phyloP scores from a whole-genome alignment of 768 basidiomycete species.

The Phlebiopsis gigantea region DNA sequence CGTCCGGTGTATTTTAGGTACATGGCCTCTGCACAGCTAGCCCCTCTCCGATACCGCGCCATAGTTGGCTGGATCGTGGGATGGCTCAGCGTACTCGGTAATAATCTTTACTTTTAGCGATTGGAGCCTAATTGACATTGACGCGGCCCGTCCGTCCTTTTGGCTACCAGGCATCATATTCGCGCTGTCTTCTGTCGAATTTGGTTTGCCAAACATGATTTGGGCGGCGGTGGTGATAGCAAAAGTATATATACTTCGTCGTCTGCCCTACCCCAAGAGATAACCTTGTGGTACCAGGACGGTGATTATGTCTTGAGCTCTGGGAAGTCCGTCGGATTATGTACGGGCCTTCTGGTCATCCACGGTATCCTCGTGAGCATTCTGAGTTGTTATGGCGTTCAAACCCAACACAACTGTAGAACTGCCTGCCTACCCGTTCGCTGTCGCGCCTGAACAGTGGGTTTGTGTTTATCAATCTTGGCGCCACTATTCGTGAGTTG shows the following conservation, averaged over 20 bases:
- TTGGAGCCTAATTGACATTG: no score
- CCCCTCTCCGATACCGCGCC: slow-evolving; percentile 59
- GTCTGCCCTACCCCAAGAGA: no score
- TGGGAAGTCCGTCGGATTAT: slow-evolving; percentile 78
- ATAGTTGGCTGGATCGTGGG: slow-evolving; percentile 76
- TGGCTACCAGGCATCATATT: slow-evolving; percentile 70
- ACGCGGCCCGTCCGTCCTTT: not conserved
- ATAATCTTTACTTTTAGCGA: slow-evolving; percentile 8
- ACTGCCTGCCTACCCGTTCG: slow-evolving; percentile 69
- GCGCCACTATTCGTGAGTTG: slow-evolving; percentile 48
- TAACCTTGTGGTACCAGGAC: not conserved
- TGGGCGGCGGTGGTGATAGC: slow-evolving; percentile 68
- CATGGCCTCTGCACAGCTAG: slow-evolving; percentile 72
- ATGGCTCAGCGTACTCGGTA: slow-evolving; percentile 78
- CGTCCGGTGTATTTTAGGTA: slow-evolving; percentile 43
- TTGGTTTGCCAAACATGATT: slow-evolving; percentile 75
- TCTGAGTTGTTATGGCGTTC: not conserved
- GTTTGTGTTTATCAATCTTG: slow-evolving; percentile 87
- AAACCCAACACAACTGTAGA: slow-evolving; percentile 29
- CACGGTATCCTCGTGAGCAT: slow-evolving; percentile 62
- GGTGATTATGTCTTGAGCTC: slow-evolving; percentile 46
- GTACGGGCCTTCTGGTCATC: slow-evolving; percentile 63
- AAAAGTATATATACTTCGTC: slow-evolving; percentile 45
- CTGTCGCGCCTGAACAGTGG: slow-evolving; percentile 68
- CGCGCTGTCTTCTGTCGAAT: slow-evolving; percentile 85